A percentile compares a stretch with the other conserved stretches of the same genome.
Evolutionary conservation across 805 yeast species (phyloP).

Genomic region (Tetrapisispora iriomotensis): DNA sequence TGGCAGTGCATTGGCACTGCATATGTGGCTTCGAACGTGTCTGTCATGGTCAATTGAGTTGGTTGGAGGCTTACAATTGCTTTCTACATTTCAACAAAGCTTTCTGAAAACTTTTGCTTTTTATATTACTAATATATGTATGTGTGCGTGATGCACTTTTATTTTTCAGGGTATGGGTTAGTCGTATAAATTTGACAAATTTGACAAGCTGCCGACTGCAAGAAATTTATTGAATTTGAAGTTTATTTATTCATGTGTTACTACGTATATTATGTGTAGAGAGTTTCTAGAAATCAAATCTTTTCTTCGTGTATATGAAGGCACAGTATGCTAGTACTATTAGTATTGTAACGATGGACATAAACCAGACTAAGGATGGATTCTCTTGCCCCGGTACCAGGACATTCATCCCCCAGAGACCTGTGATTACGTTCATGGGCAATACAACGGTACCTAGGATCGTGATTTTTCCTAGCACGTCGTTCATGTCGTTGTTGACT

Average conservation of each 20-base stretch:
- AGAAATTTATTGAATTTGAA: too few relatives aligned
- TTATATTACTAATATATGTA: too few relatives aligned
- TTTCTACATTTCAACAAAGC: neutral
- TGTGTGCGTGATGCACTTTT: too few relatives aligned
- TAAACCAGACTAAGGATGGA: constrained; percentile 59
- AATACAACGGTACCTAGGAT: constrained; percentile 89
- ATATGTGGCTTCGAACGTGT: constrained; percentile 49
- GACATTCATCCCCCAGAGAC: constrained; percentile 98
- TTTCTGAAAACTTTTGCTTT: too few relatives aligned
- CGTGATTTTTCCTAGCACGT: constrained; percentile 87
- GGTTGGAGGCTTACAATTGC: neutral
- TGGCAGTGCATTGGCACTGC: constrained; percentile 81
- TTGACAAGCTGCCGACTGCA: too few relatives aligned
- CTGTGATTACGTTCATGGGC: constrained; percentile 92
- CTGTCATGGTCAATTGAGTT: constrained; percentile 1
- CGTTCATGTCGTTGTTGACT: constrained; percentile 94
- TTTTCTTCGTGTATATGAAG: constrained; percentile 40
- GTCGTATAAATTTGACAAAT: too few relatives aligned
- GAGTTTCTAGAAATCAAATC: constrained; percentile 34
- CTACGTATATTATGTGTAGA: too few relatives aligned
- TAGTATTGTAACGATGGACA: constrained; percentile 40
- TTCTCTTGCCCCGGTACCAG: constrained; percentile 84
- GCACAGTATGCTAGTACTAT: constrained; percentile 36
- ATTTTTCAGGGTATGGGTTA: too few relatives aligned
- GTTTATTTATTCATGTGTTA: too few relatives aligned